Evolutionary conservation across 139 green algal genomes (phyloP), one percentile per base, ranked within the genome.

Genomic region (Eudorina sp.): DNA sequence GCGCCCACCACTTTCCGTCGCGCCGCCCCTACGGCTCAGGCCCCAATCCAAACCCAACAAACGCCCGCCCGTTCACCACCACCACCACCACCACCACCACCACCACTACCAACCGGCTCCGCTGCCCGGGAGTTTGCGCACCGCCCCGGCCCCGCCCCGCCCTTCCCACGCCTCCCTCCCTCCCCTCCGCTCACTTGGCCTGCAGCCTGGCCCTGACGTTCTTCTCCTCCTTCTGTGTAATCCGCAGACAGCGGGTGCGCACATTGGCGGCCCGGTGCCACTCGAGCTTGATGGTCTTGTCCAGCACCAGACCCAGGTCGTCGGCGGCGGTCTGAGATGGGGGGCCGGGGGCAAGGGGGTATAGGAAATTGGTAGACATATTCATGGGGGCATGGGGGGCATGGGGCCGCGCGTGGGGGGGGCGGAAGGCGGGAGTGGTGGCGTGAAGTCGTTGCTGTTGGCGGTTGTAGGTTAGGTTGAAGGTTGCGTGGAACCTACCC

Each of bases 211-310:
- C 91, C 3, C 97, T 92, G 45, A 99, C 95, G 21, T 83, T 90
- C 84, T 95, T 96, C 92, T 99, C 97, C 91, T 99, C 97, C 89
- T 99, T 99, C 87, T 96, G 94, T 7, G 97, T 99, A 89, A 99
- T 98, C 83, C 97, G 93, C 84, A 99, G 91, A 91, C 96, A 99
- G 64, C 96, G 92, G 27, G 94, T 94, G 60, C 93, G 90, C 36
- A 75, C 91, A 84, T 93, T 94, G 45, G 88, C 78, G 53, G 83
- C 83, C 23, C 96, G 96, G 92, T 98, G 94, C 97, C 97, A 99
- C 90, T 98, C 97, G 81, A 99, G 92, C 93, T 98, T 98, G 73
- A 98, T 76, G 25, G 90, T 97, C 90, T 98, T 98, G 92, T 97
- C 94, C 80, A 98, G 82, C 46, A 93, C 83, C 48, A 99, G 92